phyloP scores from a whole-genome alignment of 805 yeast species.

The Zygotorulaspora florentina region DNA sequence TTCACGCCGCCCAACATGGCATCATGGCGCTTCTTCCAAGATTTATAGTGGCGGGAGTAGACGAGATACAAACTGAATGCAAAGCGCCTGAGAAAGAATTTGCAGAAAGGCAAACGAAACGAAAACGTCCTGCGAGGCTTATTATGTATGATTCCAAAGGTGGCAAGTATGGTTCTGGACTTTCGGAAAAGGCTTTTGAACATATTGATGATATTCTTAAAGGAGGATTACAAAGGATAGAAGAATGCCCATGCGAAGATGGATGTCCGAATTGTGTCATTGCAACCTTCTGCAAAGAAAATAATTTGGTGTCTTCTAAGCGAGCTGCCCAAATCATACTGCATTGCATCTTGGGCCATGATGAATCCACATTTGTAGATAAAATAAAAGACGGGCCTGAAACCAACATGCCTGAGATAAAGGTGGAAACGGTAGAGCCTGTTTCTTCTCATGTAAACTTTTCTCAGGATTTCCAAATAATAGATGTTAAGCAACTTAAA shows the following conservation, averaged over 20 bases:
- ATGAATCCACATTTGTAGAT: slow-evolving; percentile 30
- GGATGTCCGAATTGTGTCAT: slow-evolving; percentile 82
- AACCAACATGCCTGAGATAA: slow-evolving; percentile 62
- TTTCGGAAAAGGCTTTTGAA: slow-evolving; percentile 75
- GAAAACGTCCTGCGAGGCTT: slow-evolving; percentile 83
- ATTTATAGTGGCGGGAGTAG: slow-evolving; percentile 64
- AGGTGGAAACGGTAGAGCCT: slow-evolving; percentile 64
- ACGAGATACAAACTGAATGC: slow-evolving; percentile 88
- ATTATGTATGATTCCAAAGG: slow-evolving; percentile 83
- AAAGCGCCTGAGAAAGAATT: slow-evolving; percentile 97
- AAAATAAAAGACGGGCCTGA: slow-evolving; percentile 67
- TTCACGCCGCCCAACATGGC: slow-evolving; percentile 96
- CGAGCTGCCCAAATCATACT: slow-evolving; percentile 75
- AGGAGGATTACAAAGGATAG: slow-evolving; percentile 55
- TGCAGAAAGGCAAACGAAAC: slow-evolving; percentile 62
- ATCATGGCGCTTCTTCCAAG: slow-evolving; percentile 74
- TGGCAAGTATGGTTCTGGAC: slow-evolving; percentile 74
- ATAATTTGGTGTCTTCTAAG: slow-evolving; percentile 77
- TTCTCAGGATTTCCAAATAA: slow-evolving; percentile 55
- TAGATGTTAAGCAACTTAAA: slow-evolving; percentile 35
- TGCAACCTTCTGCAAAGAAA: slow-evolving; percentile 74
- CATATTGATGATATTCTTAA: slow-evolving; percentile 62
- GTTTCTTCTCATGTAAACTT: slow-evolving; percentile 54
- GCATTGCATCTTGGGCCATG: slow-evolving; percentile 54
- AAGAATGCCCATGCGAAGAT: slow-evolving; percentile 65